Evolutionary conservation across 1,139 yeast genomes (phyloP).

Genomic region (Hyphopichia wangnamkhiaoensis): DNA sequence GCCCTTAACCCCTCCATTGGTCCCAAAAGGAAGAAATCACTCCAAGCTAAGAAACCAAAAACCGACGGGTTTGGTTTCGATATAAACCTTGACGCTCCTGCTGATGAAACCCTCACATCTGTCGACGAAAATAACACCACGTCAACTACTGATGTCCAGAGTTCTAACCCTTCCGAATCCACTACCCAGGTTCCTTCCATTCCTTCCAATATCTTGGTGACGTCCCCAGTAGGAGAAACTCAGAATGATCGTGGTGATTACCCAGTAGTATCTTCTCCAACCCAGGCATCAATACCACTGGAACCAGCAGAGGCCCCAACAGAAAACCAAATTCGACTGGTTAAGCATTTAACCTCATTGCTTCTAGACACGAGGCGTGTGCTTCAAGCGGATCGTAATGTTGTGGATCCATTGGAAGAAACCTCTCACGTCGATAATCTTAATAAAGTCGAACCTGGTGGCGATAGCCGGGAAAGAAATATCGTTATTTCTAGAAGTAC

Average conservation of each 20-base stretch:
- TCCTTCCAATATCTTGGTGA: not conserved
- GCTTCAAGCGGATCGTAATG: conserved; percentile 43
- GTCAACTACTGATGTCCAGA: not conserved
- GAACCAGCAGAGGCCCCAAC: not conserved
- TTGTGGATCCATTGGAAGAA: conserved; percentile 29
- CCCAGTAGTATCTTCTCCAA: not conserved
- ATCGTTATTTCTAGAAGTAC: conserved; percentile 37
- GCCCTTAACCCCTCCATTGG: not conserved
- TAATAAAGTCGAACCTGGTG: conserved; percentile 2
- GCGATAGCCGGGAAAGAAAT: conserved; percentile 7
- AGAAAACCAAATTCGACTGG: conserved; percentile 30
- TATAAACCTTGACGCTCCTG: conserved; percentile 2
- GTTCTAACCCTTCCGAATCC: not conserved
- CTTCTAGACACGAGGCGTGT: conserved; percentile 45
- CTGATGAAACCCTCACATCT: not conserved
- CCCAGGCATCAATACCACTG: not conserved
- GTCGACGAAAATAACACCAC: not conserved
- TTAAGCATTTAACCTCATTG: conserved; percentile 43
- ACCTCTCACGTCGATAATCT: conserved; percentile 5
- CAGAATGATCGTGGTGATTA: not conserved
- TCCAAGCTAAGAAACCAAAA: conserved; percentile 1
- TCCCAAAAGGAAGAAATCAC: not conserved
- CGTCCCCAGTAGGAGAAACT: not conserved
- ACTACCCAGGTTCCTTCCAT: too few species aligned
- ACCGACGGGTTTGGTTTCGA: conserved; percentile 10